Evolutionary conservation across 1,284 basidiomycete genomes (phyloP), one percentile per base, ranked within the genome.

Genomic region (Anthracocystis walkeri): DNA sequence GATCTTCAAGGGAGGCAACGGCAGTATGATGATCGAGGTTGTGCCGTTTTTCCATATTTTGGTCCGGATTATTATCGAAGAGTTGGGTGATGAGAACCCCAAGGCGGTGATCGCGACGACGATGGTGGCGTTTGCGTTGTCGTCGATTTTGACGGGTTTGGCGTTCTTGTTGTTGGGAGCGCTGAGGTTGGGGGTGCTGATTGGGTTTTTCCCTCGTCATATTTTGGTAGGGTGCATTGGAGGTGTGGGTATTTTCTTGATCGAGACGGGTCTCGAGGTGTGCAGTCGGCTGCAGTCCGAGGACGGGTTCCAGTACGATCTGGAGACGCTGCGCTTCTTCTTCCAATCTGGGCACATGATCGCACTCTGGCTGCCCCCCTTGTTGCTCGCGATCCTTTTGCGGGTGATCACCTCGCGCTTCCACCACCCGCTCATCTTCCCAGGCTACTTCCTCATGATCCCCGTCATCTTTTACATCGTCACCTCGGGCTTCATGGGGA

Each of bases 1-100:
- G 75, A 92, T 92, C 42, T 98, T 98, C 86, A 87, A 87, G 59
- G 87, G 84, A 31, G 86, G 86, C 8, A 98, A 97, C 86, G 95
- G 95, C 10, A 95, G 93, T 59, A 97, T 98, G 95, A 97, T 97
- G 94, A 98, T 98, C 73, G 95, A 98, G 86, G 93, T 95, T 12
- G 75, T 84, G 7, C 95, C 96, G 0, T 98, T 98, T 87, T 97
- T 95, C 84, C 95, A 97, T 84, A 93, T 97, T 65, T 88, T 98
- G 49, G 93, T 93, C 5, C 90, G 89, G 49, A 90, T 89, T 44
- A 96, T 98, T 61, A 90, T 92, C 8, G 82, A 87, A 4, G 87
- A 92, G 18, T 89, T 96, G 23, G 93, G 92, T 2, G 89, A 90
- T 63, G 90, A 90, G 23, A 87, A 92, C 65, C 86, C 90, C 0